Evolutionary conservation across 140 eudicot species (phyloP).

Genomic region (Bidens hawaiensis): DNA sequence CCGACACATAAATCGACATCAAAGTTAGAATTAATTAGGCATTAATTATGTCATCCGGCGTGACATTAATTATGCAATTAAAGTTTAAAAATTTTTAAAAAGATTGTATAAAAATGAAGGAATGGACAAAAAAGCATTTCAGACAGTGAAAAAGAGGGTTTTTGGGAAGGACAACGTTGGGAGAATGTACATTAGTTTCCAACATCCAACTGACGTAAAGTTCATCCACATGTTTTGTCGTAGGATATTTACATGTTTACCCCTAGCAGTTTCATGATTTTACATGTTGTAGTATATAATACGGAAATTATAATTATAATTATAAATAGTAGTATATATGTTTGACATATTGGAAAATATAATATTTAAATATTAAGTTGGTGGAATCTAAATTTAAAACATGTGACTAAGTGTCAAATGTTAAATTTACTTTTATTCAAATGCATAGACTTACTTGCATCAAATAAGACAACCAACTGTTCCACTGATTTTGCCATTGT

Average conservation of each 20-base stretch:
- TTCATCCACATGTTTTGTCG: constrained; percentile 23
- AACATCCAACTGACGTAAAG: constrained; percentile 40
- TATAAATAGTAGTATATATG: too few species aligned
- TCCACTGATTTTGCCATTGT: constrained; percentile 76
- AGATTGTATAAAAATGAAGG: background rate
- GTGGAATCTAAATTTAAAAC: constrained; percentile 24
- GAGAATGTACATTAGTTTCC: constrained; percentile 53
- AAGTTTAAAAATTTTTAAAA: constrained; percentile 6
- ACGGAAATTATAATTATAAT: too few species aligned
- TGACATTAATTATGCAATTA: constrained; percentile 33
- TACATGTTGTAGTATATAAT: background rate
- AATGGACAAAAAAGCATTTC: constrained; percentile 32
- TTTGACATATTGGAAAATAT: constrained; percentile 9
- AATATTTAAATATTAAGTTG: constrained; percentile 8
- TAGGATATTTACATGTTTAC: constrained; percentile 17
- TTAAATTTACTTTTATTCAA: constrained; percentile 7
- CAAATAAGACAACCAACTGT: constrained; percentile 81
- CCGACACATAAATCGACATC: constrained; percentile 34
- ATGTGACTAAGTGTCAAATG: constrained; percentile 29
- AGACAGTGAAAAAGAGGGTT: constrained; percentile 33
- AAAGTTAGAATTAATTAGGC: constrained; percentile 29
- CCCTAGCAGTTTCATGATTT: background rate
- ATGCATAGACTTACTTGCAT: constrained; percentile 76
- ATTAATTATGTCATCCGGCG: constrained; percentile 44
- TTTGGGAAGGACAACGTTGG: constrained; percentile 45